A percentile compares a stretch with the other conserved stretches of the same genome.
phyloP scores from a whole-genome alignment of 2,329 filamentous ascomycete genomes.

The Aulographum hederae region DNA sequence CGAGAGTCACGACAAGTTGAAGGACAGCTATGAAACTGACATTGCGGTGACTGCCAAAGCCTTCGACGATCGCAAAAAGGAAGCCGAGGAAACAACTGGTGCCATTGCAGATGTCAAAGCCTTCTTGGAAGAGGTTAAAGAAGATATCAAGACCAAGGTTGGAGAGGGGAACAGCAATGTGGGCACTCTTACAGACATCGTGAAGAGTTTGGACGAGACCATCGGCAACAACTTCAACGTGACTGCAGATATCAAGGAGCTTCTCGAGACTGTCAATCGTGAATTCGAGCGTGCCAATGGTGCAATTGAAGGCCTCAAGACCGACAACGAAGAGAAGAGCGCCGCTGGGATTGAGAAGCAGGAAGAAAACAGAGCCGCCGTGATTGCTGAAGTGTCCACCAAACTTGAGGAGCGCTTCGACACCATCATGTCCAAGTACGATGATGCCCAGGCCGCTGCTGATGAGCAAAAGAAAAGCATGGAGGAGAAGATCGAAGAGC shows the following conservation, averaged over 20 bases:
- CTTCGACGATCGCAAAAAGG: constrained; percentile 67
- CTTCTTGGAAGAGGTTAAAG: constrained; percentile 61
- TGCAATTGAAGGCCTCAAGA: constrained; percentile 60
- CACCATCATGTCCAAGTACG: constrained; percentile 72
- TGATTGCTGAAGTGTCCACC: constrained; percentile 32
- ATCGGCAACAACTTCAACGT: constrained; percentile 30
- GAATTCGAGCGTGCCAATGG: constrained; percentile 80
- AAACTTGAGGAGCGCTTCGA: constrained; percentile 62
- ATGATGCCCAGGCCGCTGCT: constrained; percentile 58
- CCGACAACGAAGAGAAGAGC: constrained; percentile 51
- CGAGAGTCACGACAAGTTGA: constrained; percentile 47
- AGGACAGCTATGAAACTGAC: constrained; percentile 54
- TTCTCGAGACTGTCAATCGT: constrained; percentile 56
- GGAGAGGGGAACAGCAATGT: constrained; percentile 56
- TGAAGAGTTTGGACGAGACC: constrained; percentile 53
- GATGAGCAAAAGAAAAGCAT: constrained; percentile 57
- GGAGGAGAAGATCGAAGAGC: constrained; percentile 54
- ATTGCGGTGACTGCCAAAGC: constrained; percentile 59
- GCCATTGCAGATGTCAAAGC: constrained; percentile 62
- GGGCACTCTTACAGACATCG: constrained; percentile 34
- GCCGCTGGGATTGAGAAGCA: constrained; percentile 38
- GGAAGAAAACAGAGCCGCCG: constrained; percentile 36
- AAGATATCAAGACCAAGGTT: constrained; percentile 57
- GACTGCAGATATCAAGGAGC: constrained; percentile 32
- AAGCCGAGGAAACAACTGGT: constrained; percentile 61